Base-by-base conservation (phyloP, 2,329 filamentous ascomycete species). In the Helicocarpus griseus region DNA sequence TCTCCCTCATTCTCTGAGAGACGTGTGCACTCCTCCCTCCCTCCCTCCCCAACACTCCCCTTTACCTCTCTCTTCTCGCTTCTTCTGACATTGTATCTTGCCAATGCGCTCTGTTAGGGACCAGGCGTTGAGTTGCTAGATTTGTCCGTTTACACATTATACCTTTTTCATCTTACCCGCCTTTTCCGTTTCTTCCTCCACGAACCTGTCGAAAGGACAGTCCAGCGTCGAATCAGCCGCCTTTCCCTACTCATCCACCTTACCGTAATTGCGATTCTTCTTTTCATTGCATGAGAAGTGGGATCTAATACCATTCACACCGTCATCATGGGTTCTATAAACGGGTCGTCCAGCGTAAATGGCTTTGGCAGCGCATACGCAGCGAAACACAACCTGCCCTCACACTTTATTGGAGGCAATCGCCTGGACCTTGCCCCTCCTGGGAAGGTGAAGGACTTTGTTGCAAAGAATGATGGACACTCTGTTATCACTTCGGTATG, bases 351-450 rank as follows among this genome's bases (percentile, higher is more conserved):
- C 39, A 52, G 58, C 41, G 63, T 70, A 58, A 81, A 81, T 63
- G 79, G 77, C 65, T 67, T 73, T 49, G 69, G 73, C 52, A 79
- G 78, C 65, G 83, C 85, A 51, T 89, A 87, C 68, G 82, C 89
- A 58, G 84, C 89, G 61, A 89, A 86, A 74, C 82, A 88, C 76
- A 83, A 87, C 59, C 72, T 98, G 57, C 82, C 89, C 57, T 79
- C 89, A 72, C 93, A 98, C 77, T 98, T 97, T 74, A 95, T 97
- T 69, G 93, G 93, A 63, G 91, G 93, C 58, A 96, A 95, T 76
- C 81, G 83, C 67, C 74, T 98, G 57, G 83, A 82, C 58, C 86
- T 86, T 67, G 93, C 93, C 48, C 74, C 86, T 41, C 80, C 89
- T 35, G 86, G 90, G 69, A 86, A 84, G 65, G 88, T 98, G 56